phyloP scores from a whole-genome alignment of 257 asterid genomes.

The Paulownia fortunei region DNA sequence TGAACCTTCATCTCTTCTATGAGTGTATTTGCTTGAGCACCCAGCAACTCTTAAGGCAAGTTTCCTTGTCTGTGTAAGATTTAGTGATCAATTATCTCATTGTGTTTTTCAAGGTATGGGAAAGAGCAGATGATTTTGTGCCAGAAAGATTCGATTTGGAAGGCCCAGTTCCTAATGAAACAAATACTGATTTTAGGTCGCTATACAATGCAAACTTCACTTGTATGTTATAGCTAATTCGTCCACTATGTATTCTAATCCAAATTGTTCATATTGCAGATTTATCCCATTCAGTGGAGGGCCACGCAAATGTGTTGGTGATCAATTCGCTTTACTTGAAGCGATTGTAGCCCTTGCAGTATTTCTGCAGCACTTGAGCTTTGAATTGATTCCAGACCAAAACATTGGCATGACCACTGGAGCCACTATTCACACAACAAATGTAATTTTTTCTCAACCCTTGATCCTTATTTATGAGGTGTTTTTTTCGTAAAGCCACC shows the following conservation, averaged over 20 bases:
- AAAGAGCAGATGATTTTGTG: conserved; percentile 81
- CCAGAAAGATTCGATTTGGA: conserved; percentile 86
- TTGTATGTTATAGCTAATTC: too few relatives aligned
- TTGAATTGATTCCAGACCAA: conserved; percentile 86
- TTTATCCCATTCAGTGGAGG: conserved; percentile 97
- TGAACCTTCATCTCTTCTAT: not conserved
- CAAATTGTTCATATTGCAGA: conserved; percentile 43
- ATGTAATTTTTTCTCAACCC: conserved; percentile 50
- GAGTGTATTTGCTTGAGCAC: not conserved
- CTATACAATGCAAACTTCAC: conserved; percentile 19
- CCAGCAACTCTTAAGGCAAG: not conserved
- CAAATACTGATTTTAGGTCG: conserved; percentile 88
- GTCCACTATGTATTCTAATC: too few relatives aligned
- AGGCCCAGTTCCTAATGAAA: conserved; percentile 83
- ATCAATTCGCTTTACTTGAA: conserved; percentile 92
- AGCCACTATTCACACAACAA: conserved; percentile 96
- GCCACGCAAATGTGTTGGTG: conserved; percentile 96
- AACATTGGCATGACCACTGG: conserved; percentile 94
- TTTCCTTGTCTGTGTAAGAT: too few relatives aligned
- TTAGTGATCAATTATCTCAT: not conserved
- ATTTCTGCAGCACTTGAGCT: conserved; percentile 64
- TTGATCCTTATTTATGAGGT: not conserved
- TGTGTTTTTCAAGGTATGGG: conserved; percentile 74
- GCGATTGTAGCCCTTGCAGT: conserved; percentile 84
- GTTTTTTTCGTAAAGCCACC: too few relatives aligned